A percentile compares a stretch with the other conserved stretches of the same genome.
phyloP scores from a whole-genome alignment of 106 monocot genomes.

The Platanthera zijinensis region DNA sequence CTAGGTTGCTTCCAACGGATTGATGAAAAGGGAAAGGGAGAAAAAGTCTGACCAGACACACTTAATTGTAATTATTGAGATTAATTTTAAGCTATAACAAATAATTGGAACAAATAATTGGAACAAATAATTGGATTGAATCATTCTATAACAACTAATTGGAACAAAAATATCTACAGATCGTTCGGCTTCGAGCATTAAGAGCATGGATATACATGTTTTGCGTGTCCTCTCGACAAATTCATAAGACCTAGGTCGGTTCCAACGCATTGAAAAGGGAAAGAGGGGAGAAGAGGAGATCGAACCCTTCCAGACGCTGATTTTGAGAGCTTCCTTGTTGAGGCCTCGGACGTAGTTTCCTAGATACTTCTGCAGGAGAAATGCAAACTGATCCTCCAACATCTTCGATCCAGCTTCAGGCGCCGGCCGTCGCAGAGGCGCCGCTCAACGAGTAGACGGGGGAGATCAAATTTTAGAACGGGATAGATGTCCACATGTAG shows the following conservation, averaged over 20 bases:
- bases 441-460: not conserved
- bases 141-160: not conserved
- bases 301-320: conserved; percentile 95
- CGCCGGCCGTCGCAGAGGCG: not conserved
- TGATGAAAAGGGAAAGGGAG: too few species aligned
- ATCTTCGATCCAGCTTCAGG: conserved; percentile 28
- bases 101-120: too few species aligned
- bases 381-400: conserved; percentile 96
- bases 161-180: not conserved
- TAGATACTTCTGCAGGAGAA: conserved; percentile 86
- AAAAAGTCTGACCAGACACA: too few species aligned
- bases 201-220: not conserved
- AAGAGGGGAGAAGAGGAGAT: not conserved
- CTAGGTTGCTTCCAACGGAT: too few species aligned
- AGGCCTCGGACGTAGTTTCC: conserved; percentile 97
- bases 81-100: too few species aligned
- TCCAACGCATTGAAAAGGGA: not conserved
- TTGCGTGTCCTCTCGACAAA: not conserved
- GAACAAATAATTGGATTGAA: not conserved
- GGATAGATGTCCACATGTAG: too few species aligned
- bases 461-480: not conserved
- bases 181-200: not conserved
- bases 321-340: conserved; percentile 97
- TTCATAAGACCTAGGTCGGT: not conserved
- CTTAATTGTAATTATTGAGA: too few species aligned